Evolutionary conservation across 345 rosid species (phyloP), one percentile per base, ranked within the genome.

Genomic region (Camelina laxa): DNA sequence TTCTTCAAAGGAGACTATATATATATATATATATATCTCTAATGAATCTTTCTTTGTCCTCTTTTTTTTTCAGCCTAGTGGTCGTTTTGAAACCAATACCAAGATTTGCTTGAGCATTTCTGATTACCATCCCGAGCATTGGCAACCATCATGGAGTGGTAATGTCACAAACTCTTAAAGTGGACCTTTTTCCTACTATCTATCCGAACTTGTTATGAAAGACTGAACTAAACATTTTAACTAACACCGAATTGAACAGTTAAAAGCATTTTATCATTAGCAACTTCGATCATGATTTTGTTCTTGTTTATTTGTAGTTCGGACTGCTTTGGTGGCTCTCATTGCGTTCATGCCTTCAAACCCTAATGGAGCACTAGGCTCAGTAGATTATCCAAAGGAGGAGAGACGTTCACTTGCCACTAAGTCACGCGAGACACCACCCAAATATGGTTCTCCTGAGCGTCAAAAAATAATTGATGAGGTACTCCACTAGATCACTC

Each of bases 91-190:
- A 68, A 90, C 89, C 42, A 96, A 92, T 73, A 95, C 99, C 1
- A 95, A 92, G 84, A 90, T 95, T 80, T 95, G 99, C 82, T 72
- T 95, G 67, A 95, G 99, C 87, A 95, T 92, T 73, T 95, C 99
- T 1, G 89, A 90, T 85, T 92, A 92, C 73, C 98, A 95, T 84
- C 99, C 99, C 0, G 97, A 95, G 86, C 99, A 95, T 53, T 95
- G 99, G 98, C 98, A 90, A 83, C 99, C 99, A 4, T 95, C 99
- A 22, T 95, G 98, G 99, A 92, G 99, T 68, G 98, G 99, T 95
- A 82, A 81, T 80, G 0, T 22, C 20, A 36, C 16, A 2, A 3
- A 38, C 44, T 17, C 9, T 60, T 63, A 0, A 9, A 9, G 3
- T 1, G 8, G 35, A 0, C 68, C 31, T 3, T 60, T 4, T 19